Base-by-base conservation (phyloP, 768 basidiomycete genomes). In the Russula dissimulans region DNA sequence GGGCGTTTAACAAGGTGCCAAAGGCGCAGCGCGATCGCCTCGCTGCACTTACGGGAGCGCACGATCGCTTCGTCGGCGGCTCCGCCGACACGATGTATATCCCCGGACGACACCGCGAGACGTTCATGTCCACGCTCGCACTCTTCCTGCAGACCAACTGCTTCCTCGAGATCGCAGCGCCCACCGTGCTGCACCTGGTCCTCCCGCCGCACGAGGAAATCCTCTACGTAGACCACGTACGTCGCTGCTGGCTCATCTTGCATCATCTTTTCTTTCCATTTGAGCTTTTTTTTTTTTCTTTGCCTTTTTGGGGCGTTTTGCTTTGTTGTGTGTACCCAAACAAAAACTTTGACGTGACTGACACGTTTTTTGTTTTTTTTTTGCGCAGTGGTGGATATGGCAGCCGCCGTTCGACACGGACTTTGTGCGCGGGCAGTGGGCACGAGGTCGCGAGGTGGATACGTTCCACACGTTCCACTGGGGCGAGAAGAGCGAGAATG, bases 391-490 rank as follows among this genome's bases (percentile, higher is more conserved):
- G 77, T 79, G 79, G 78, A 78, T 79, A 43, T 76, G 73, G 66
- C 66, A 72, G 17, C 76, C 77, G 8, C 80, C 78, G 18, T 77
- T 78, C 55, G 74, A 79, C 56, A 71, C 76, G 14, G 69, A 70
- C 26, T 80, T 76, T 62, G 79, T 80, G 57, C 72, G 78, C 15
- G 68, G 75, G 47, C 72, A 77, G 55, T 80, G 80, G 80, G 66
- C 63, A 0, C 68, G 74, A 56, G 79, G 78, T 1, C 73, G 69
- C 56, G 79, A 79, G 56, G 79, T 81, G 17, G 80, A 79, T 59
- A 76, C 79, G 9, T 79, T 80, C 65, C 79, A 80, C 60, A 73
- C 77, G 0, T 80, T 79, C 59, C 77, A 78, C 62, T 80, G 79
- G 79, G 78, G 76, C 10, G 77, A 78, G 52, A 70, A 57, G 6